Evolutionary conservation across 768 basidiomycete genomes (phyloP).

Genomic region (Psilocybe cubensis): DNA sequence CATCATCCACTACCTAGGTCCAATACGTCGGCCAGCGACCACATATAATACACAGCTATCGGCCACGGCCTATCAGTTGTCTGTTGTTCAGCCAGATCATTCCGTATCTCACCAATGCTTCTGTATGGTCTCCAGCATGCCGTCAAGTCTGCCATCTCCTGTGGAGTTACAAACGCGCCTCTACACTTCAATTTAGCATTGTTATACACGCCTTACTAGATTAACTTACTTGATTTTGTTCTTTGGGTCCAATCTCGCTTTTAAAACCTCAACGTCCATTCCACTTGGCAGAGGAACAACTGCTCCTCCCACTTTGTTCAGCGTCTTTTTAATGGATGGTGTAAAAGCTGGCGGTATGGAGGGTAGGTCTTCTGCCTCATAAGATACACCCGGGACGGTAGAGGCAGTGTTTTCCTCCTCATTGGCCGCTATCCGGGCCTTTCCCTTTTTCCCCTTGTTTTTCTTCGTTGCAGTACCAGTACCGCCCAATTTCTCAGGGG

Average conservation of each 20-base stretch:
- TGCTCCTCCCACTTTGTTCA: constrained; percentile 40
- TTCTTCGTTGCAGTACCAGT: constrained; percentile 18
- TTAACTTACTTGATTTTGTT: constrained; percentile 69
- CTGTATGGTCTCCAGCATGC: constrained; percentile 81
- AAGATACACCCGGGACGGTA: constrained; percentile 35
- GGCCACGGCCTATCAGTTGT: constrained; percentile 9
- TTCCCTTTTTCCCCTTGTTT: constrained; percentile 12
- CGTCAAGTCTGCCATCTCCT: constrained; percentile 82
- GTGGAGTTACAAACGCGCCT: constrained; percentile 74
- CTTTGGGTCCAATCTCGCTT: constrained; percentile 66
- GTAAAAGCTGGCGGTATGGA: constrained; percentile 62
- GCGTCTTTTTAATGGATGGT: constrained; percentile 64
- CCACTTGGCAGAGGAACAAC: constrained; percentile 57
- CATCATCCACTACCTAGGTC: background rate
- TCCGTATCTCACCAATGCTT: constrained; percentile 58
- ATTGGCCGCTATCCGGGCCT: constrained; percentile 29
- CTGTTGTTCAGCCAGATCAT: background rate
- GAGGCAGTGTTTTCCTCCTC: constrained; percentile 32
- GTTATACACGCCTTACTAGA: background rate
- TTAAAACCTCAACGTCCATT: constrained; percentile 57
- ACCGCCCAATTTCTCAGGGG: constrained; percentile 50
- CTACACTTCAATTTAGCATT: constrained; percentile 33
- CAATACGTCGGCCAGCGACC: constrained; percentile 59
- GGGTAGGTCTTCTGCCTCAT: constrained; percentile 32
- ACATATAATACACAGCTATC: constrained; percentile 87